Percentiles rank a stretch among this genome's conserved stretches.
Conservation (phyloP, 1,284 basidiomycete species). For the Ustanciosporium gigantosporum region DNA sequence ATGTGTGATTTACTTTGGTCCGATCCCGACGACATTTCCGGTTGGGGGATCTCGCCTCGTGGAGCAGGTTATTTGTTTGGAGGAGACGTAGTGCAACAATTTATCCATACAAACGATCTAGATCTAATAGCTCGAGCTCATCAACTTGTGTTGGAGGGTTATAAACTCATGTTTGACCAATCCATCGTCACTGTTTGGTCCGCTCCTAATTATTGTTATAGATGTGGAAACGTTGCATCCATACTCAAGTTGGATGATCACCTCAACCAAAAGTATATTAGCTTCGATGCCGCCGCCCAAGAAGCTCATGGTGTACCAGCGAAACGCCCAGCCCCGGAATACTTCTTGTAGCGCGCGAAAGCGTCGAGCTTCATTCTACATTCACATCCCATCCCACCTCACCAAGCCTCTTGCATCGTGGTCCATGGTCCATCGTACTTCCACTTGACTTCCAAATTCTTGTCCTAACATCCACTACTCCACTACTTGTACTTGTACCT, state of each 20-base stretch:
- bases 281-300: conserved; percentile 55
- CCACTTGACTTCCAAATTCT: no score
- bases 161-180: conserved; percentile 95
- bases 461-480: neutral
- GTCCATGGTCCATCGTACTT: no score
- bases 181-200: conserved; percentile 98
- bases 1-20: conserved; percentile 99
- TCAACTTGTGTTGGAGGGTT: conserved; percentile 95
- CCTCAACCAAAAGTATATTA: conserved; percentile 57
- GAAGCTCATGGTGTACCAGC: conserved; percentile 54
- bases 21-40: conserved; percentile 75
- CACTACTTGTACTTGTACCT: conserved; percentile 1
- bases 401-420: no score
- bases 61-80: conserved; percentile 96
- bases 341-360: conserved; percentile 56
- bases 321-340: conserved; percentile 54
- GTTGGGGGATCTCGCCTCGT: conserved; percentile 89
- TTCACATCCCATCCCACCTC: no score
- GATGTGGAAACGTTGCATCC: conserved; percentile 57
- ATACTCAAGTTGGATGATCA: conserved; percentile 58
- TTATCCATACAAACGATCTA: conserved; percentile 87
- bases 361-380: no score
- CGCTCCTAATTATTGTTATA: conserved; percentile 96
- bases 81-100: conserved; percentile 83
- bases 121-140: conserved; percentile 95